These are phyloP conservation scores for Chrysanthemum makinoi DNA, from an alignment of 129 eudicot species.

Conservation along the genomic window DNA sequence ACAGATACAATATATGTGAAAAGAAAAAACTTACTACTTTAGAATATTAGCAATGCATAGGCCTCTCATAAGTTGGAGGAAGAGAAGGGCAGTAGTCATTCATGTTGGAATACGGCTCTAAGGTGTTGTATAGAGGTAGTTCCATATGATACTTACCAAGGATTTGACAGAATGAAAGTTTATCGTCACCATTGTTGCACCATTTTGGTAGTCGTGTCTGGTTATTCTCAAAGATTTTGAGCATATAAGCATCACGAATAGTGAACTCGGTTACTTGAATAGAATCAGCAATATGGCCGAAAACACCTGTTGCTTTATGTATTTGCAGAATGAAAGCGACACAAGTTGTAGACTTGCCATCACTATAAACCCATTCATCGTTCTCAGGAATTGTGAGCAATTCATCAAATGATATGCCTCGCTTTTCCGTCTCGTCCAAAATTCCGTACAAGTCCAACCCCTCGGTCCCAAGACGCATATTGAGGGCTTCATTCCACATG, in stretches of 20 bases:
- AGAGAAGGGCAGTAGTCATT: conserved; percentile 93
- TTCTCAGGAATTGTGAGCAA: conserved; percentile 95
- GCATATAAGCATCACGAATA: too few species aligned
- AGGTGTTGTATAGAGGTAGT: conserved; percentile 77
- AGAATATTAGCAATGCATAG: conserved; percentile 56
- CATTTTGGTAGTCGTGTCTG: conserved; percentile 85
- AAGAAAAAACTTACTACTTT: neutral
- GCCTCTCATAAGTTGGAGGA: conserved; percentile 93
- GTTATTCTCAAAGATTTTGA: too few species aligned
- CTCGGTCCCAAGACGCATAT: too few species aligned
- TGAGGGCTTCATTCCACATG: too few species aligned
- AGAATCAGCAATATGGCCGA: too few species aligned
- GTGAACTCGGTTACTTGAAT: too few species aligned
- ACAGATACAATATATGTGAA: conserved; percentile 13
- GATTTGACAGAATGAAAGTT: conserved; percentile 85
- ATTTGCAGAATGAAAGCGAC: too few species aligned
- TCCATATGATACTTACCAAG: conserved; percentile 97
- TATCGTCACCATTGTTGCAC: conserved; percentile 73
- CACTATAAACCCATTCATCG: conserved; percentile 99
- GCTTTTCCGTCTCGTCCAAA: conserved; percentile 72
- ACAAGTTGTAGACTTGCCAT: too few species aligned
- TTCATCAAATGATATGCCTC: conserved; percentile 87
- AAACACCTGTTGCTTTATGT: too few species aligned
- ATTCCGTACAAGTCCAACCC: conserved; percentile 76
- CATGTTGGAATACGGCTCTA: conserved; percentile 89